Evolutionary conservation across 2,329 filamentous ascomycete species (phyloP).

Genomic region (Ophiognomonia clavigignenti-juglandacearum): DNA sequence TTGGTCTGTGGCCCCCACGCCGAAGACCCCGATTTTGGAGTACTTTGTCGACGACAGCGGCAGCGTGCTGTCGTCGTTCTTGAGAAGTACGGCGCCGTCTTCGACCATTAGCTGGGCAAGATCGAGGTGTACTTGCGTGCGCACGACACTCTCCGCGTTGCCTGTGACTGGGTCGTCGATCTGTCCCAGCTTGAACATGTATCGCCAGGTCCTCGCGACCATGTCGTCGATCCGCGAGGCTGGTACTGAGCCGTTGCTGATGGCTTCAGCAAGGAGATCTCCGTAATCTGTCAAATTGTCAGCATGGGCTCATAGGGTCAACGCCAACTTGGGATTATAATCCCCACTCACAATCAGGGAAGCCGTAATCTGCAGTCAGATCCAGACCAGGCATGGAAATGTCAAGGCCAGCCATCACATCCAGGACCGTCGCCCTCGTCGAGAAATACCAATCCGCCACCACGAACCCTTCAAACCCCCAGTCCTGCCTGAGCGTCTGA

Average conservation of each 20-base stretch:
- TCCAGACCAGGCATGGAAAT: neutral
- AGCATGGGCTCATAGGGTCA: no score
- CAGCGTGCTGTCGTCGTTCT: constrained; percentile 10
- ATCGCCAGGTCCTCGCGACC: constrained; percentile 9
- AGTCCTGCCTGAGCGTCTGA: neutral
- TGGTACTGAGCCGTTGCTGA: neutral
- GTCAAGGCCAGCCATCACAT: neutral
- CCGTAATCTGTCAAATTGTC: no score
- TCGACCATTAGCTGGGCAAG: constrained; percentile 4
- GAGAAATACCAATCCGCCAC: constrained; percentile 5
- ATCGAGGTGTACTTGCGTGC: constrained; percentile 13
- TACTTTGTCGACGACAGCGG: constrained; percentile 12
- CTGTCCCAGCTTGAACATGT: constrained; percentile 16
- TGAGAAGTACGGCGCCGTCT: constrained; percentile 6
- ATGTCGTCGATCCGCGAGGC: neutral
- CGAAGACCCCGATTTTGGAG: constrained; percentile 14
- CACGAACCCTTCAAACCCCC: constrained; percentile 4
- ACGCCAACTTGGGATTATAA: no score
- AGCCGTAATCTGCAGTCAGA: constrained; percentile 9
- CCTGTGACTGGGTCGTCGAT: constrained; percentile 13
- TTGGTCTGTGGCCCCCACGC: constrained; percentile 10
- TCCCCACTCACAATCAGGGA: no score
- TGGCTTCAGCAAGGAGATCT: neutral
- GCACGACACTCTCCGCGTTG: constrained; percentile 2
- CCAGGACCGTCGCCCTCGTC: neutral